Evolutionary conservation across 257 asterid species (phyloP), one percentile per base, ranked within the genome.

Genomic region (Phtheirospermum japonicum): DNA sequence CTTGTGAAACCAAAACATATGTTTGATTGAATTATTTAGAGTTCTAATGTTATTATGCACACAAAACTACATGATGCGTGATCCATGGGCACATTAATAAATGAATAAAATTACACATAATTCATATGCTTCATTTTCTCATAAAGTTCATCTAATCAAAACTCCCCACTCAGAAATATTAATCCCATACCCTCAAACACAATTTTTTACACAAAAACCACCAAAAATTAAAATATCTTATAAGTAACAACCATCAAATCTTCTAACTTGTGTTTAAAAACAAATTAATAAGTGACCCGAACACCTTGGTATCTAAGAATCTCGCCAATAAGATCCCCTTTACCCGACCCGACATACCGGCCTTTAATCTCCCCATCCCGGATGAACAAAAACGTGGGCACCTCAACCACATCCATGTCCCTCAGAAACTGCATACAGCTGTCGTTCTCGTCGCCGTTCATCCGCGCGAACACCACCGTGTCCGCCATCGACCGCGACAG

Each of bases 311-410:
- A 89, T 74, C 90, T 85, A 28, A 92, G 85, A 61, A 92, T 86
- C 73, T 92, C 99, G n/a, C 99, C 99, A 4, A 92, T 82, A 14
- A 92, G 95, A 71, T 92, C 99, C 16, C 99, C 99, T 60, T 85
- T 92, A 14, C 99, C 99, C 20, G 99, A 92, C 45, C 99, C 99
- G 51, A 92, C 97, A 65, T 92, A 92, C 53, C 99, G 73, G 1
- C 99, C 99, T 16, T 73, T 7, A 40, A 92, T 89, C 46, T 81
- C 58, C 0, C 96, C 99, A 10, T 92, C 94, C 69, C 93, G 79
- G 3, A 92, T 89, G 80, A 92, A 92, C 94, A 92, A 59, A 65
- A 92, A 92, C 4, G 99, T 92, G 0, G 99, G 99, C 66, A 92
- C 99, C 50, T 92, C 95, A 63, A 89, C 69, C 51, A 92, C 97